Base-by-base conservation (phyloP, 495 filamentous ascomycete species). In the Lasiosphaeria ovina region DNA sequence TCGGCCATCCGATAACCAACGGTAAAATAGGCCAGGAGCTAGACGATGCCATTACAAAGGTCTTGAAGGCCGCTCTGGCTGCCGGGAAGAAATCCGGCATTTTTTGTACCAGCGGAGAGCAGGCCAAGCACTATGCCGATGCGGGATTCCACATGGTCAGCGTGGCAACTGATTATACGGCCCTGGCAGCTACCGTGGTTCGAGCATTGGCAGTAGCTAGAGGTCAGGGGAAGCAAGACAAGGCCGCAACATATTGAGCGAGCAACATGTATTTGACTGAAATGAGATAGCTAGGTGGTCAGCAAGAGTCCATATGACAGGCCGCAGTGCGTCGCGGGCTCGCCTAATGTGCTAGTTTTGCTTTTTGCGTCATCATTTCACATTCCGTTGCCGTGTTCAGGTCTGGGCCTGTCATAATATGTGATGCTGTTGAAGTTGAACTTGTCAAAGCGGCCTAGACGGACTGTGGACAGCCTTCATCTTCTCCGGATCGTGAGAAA, bases 141-240 rank as follows among this genome's bases (percentile, higher is more conserved):
- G 79, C 80, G 63, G 90, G 90, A 3, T 94, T 91, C 59, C 79
- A 92, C 66, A 92, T 94, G 89, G 79, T 92, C 47, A 86, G 80
- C 61, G 79, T 83, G 0, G 82, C 77, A 5, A 84, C 84, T 4
- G 87, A 90, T 76, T 78, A 81, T 55, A 81, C 79, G 14, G 75
- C 82, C 3, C 62, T 89, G 56, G 76, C 76, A 16, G 72, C 73
- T 9, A 73, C 74, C 4, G 70, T 87, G 57, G 74, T 68, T 34
- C 62, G 67, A 16, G 72, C 77, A 17, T 52, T 86, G 5, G 74
- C 68, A 55, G 63, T 67, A 34, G 84, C 83, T 24, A 77, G 77
- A 54, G 82, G 81, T 9, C 68, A 72, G 51, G 69, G 42, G 9
- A 64, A 59, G 36, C 66, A 63, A 31, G 61, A 70, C 11, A 70